A percentile compares a stretch with the other conserved stretches of the same genome.
phyloP scores from a whole-genome alignment of 164 flowering plant genomes.

The Sedum album region DNA sequence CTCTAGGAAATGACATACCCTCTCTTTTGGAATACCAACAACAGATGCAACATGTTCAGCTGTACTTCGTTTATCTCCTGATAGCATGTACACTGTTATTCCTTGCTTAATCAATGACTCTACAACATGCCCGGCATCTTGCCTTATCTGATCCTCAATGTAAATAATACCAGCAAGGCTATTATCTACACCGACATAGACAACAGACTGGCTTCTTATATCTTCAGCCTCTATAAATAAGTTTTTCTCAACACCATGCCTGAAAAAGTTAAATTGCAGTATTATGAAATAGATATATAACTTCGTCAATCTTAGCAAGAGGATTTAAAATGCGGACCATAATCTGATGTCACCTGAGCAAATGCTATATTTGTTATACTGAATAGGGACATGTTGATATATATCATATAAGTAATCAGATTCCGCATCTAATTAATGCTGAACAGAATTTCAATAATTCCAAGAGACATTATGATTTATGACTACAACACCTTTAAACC shows the following conservation, averaged over 20 bases:
- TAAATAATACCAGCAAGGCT: conserved; percentile 75
- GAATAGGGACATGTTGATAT: neutral
- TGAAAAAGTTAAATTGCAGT: conserved; percentile 23
- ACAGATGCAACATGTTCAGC: conserved; percentile 95
- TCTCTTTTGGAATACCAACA: conserved; percentile 78
- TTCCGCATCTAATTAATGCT: no score
- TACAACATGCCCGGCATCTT: conserved; percentile 75
- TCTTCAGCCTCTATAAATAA: conserved; percentile 45
- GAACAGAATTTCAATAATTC: no score
- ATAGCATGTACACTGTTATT: conserved; percentile 67
- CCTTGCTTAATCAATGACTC: conserved; percentile 59
- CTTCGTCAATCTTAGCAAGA: neutral
- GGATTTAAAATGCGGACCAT: neutral
- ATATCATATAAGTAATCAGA: neutral
- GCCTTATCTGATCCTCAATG: conserved; percentile 87
- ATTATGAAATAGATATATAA: neutral
- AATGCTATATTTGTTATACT: neutral
- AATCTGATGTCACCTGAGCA: neutral
- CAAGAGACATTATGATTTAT: neutral
- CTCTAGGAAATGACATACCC: conserved; percentile 29
- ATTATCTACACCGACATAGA: conserved; percentile 77
- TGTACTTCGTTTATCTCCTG: conserved; percentile 76
- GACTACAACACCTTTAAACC: conserved; percentile 58
- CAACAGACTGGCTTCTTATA: conserved; percentile 62
- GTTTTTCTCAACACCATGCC: conserved; percentile 63